Conservation (phyloP, 1,139 yeast species). For the Pichia sp. region DNA sequence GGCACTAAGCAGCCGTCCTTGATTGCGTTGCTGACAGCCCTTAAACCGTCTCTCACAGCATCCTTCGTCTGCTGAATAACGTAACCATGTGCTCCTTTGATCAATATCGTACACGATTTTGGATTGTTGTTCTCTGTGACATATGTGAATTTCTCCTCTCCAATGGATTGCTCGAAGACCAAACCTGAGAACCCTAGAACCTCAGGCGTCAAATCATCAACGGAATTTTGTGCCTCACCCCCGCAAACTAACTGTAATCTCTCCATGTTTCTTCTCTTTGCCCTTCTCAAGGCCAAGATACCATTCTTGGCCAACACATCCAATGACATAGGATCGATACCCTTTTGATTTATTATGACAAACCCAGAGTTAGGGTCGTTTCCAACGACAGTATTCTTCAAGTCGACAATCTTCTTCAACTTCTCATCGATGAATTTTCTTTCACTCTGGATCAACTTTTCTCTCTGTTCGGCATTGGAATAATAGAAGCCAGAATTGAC, state of each 20-base stretch:
- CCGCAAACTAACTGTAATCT: conserved; percentile 94
- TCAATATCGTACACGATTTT: conserved; percentile 83
- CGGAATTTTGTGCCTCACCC: conserved; percentile 97
- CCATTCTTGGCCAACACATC: conserved; percentile 92
- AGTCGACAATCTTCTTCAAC: conserved; percentile 82
- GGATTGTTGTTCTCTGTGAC: conserved; percentile 91
- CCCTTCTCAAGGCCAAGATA: conserved; percentile 92
- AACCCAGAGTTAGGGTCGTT: conserved; percentile 70
- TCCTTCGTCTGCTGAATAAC: conserved; percentile 89
- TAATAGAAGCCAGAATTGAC: conserved; percentile 95
- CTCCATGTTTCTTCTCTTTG: conserved; percentile 99
- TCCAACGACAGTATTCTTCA: conserved; percentile 88
- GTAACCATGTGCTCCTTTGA: conserved; percentile 90
- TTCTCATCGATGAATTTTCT: conserved; percentile 93
- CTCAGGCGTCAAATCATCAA: conserved; percentile 82
- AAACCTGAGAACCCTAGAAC: conserved; percentile 88
- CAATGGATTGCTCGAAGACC: conserved; percentile 88
- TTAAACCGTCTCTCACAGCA: conserved; percentile 93
- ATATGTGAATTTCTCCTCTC: conserved; percentile 96
- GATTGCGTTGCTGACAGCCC: conserved; percentile 89
- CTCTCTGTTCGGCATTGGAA: conserved; percentile 94
- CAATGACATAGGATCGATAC: conserved; percentile 97
- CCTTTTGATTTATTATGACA: conserved; percentile 92
- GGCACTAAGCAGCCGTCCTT: conserved; percentile 85
- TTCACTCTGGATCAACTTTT: conserved; percentile 89